Evolutionary conservation across 108 stramenopile genomes (phyloP).

Genomic region (Cyclotella choctawhatcheeana): DNA sequence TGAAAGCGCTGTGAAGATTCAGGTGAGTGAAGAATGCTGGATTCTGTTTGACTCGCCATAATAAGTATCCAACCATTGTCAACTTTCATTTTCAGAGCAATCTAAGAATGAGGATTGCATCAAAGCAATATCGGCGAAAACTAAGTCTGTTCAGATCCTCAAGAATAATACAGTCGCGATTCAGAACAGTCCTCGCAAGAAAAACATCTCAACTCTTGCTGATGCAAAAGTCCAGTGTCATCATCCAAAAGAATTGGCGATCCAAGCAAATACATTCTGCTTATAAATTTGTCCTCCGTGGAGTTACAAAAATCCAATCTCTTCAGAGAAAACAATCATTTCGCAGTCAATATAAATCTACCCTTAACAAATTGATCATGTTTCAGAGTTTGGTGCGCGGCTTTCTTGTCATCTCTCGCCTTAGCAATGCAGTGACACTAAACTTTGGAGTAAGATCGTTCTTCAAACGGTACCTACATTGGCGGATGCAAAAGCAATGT

Average conservation of each 20-base stretch:
- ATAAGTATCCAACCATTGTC: background rate
- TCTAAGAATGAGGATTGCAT: background rate
- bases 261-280: background rate
- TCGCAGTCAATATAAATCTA: conserved; percentile 13
- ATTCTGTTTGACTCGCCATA: background rate
- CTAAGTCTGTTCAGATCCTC: conserved; percentile 25
- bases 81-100: background rate
- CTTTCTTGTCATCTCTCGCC: conserved; percentile 21
- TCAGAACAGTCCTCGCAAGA: conserved; percentile 26
- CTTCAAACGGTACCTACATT: conserved; percentile 14
- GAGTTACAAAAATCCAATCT: conserved; percentile 27
- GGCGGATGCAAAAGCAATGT: no score
- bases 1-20: conserved; percentile 42
- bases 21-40: conserved; percentile 28
- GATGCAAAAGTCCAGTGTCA: background rate
- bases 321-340: conserved; percentile 35
- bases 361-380: background rate
- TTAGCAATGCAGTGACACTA: background rate
- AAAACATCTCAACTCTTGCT: background rate
- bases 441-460: background rate
- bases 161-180: conserved; percentile 17
- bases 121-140: background rate
- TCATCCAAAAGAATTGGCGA: conserved; percentile 18
- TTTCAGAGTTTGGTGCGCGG: conserved; percentile 38
- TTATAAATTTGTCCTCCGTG: conserved; percentile 23